Base-by-base conservation (phyloP, 2,329 filamentous ascomycete species). In the Alternaria metachromatica region DNA sequence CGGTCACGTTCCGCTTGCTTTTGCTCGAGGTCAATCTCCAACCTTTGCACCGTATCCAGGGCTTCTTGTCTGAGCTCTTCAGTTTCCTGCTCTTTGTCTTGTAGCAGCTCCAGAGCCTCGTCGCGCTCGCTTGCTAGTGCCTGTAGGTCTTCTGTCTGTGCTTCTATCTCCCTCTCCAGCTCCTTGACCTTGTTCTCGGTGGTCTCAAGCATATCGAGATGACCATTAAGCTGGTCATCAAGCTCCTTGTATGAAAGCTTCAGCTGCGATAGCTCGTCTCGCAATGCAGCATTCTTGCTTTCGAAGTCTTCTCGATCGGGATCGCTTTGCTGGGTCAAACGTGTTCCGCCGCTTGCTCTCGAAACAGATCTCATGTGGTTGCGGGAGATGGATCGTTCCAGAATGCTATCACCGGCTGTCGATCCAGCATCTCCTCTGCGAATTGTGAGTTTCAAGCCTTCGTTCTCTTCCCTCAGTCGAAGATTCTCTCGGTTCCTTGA, bases 401-500 rank as follows among this genome's bases (percentile, higher is more conserved):
- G 87, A 46, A 98, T 91, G 77, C 94, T 97, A 76, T 98, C 96
- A 6, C 95, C 89, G 2, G 93, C 84, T 58, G 87, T 80, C 4
- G 87, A 89, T 75, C 70, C 87, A 57, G 79, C 80, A 65, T 88
- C 91, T 28, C 88, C 88, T 66, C 93, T 89, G 58, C 94, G 90
- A 69, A 94, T 90, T 2, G 92, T 89, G 72, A 98, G 89, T 81
- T 98, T 99, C 66, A 99, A 85, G 65, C 97, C 94, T 80, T 99
- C 96, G 66, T 98, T 98, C 78, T 99, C 95, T 76, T 97, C 93
- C 79, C 98, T 97, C 9, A 99, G 85, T 6, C 94, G 89, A 77
- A 98, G 94, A 76, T 97, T 96, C 77, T 99, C 96, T 25, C 94
- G 91, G 75, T 97, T 97, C 23, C 96, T 88, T 37, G 96, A 98